These are phyloP conservation scores for Trichocladium antarcticum DNA, from an alignment of 495 filamentous ascomycete species.

Conservation along the genomic window DNA sequence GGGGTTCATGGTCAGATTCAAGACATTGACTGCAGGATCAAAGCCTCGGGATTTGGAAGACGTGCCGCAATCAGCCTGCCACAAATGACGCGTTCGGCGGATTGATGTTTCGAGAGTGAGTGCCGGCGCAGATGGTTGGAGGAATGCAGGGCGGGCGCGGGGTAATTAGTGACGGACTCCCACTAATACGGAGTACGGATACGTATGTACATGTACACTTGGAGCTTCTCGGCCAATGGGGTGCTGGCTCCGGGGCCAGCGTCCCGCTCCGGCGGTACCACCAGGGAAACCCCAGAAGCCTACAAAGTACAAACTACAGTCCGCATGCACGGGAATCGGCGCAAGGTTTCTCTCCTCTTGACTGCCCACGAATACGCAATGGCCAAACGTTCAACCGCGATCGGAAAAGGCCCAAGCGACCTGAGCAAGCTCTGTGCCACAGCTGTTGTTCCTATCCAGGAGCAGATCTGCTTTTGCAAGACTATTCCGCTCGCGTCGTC, in stretches of 20 bases:
- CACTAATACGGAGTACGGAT: too few species aligned
- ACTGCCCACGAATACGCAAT: too few species aligned
- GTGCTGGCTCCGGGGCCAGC: neutral
- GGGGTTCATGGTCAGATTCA: slow-evolving; percentile 4
- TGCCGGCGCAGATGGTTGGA: neutral
- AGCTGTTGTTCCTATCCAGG: neutral
- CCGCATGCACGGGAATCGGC: too few species aligned
- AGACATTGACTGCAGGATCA: slow-evolving; percentile 10
- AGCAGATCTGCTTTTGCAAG: neutral
- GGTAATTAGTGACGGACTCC: slow-evolving; percentile 6
- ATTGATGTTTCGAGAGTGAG: too few species aligned
- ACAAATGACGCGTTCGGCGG: slow-evolving; percentile 21
- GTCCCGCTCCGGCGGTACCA: slow-evolving; percentile 11
- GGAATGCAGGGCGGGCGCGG: slow-evolving; percentile 5
- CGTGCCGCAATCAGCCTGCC: slow-evolving; percentile 16
- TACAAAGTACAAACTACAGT: too few species aligned
- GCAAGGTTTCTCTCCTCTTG: too few species aligned
- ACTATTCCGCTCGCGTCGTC: slow-evolving; percentile 5
- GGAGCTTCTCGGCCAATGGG: neutral
- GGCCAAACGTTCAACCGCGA: neutral
- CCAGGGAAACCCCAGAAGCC: neutral
- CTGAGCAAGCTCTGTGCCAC: neutral
- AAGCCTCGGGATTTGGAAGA: slow-evolving; percentile 2
- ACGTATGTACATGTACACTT: too few species aligned
- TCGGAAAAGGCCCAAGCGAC: neutral